Conservation (phyloP, 2,329 filamentous ascomycete genomes). For the Alternaria metachromatica region DNA sequence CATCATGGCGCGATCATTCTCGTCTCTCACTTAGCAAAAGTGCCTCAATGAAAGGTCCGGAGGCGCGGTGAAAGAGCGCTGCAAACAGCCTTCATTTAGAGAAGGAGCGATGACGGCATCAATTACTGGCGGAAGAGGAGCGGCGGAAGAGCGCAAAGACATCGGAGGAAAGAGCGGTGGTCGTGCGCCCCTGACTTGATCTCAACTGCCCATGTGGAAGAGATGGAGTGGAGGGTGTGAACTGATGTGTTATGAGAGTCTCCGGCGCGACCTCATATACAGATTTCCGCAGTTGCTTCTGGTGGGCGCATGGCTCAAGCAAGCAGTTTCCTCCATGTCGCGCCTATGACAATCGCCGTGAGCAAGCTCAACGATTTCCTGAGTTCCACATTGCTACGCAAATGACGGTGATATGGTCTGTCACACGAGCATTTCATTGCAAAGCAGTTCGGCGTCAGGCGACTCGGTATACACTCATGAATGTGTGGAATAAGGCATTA, state of each 20-base stretch:
- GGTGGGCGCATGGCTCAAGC: background rate
- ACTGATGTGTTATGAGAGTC: no score
- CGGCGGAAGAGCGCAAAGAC: background rate
- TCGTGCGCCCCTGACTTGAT: background rate
- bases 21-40: background rate
- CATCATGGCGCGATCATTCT: background rate
- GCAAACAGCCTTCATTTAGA: background rate
- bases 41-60: background rate
- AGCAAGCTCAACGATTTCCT: background rate
- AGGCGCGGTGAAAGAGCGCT: background rate
- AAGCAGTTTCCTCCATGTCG: background rate
- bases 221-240: background rate
- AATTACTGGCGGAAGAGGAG: background rate
- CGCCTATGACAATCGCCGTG: background rate
- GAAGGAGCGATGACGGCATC: background rate
- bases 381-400: no score
- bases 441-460: no score
- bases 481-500: background rate
- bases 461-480: accelerated
- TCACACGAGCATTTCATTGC: background rate
- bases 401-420: background rate
- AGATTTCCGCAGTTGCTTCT: background rate
- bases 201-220: background rate
- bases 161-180: background rate
- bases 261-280: background rate